phyloP scores from a whole-genome alignment of 1,284 basidiomycete species.

The Mycosarcoma mackinlayi region DNA sequence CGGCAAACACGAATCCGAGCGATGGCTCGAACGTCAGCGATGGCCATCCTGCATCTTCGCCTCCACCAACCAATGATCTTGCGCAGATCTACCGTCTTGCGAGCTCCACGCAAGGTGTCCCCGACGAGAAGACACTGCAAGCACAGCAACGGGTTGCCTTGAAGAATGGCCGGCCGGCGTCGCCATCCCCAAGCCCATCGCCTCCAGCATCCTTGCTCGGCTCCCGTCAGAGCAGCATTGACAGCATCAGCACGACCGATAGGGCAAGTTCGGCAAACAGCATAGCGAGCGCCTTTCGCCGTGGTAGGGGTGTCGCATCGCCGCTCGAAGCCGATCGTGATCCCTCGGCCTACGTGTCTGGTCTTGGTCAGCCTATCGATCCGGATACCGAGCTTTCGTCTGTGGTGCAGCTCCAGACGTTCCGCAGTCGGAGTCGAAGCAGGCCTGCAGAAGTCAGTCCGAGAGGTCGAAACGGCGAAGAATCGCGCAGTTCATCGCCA shows the following conservation, averaged over 20 bases:
- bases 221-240: conserved; percentile 41
- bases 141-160: conserved; percentile 25
- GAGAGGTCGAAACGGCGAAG: conserved; percentile 5
- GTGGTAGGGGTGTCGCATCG: conserved; percentile 44
- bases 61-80: conserved; percentile 19
- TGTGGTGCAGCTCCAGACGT: conserved; percentile 64
- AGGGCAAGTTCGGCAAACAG: neutral
- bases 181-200: conserved; percentile 39
- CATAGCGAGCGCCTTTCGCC: neutral
- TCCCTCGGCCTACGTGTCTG: conserved; percentile 61
- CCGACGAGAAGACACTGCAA: conserved; percentile 19
- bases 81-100: conserved; percentile 39
- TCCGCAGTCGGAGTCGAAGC: conserved; percentile 60
- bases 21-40: neutral
- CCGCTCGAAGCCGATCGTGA: conserved; percentile 45
- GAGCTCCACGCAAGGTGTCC: neutral
- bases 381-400: conserved; percentile 64
- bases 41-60: neutral
- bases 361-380: conserved; percentile 63
- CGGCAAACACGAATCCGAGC: conserved; percentile 10
- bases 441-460: conserved; percentile 19
- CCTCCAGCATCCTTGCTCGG: conserved; percentile 35
- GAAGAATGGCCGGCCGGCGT: conserved; percentile 33
- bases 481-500: conserved; percentile 1
- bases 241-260: conserved; percentile 30